Conservation (phyloP, 306 rosid species). For the Cucurbita moschata region DNA sequence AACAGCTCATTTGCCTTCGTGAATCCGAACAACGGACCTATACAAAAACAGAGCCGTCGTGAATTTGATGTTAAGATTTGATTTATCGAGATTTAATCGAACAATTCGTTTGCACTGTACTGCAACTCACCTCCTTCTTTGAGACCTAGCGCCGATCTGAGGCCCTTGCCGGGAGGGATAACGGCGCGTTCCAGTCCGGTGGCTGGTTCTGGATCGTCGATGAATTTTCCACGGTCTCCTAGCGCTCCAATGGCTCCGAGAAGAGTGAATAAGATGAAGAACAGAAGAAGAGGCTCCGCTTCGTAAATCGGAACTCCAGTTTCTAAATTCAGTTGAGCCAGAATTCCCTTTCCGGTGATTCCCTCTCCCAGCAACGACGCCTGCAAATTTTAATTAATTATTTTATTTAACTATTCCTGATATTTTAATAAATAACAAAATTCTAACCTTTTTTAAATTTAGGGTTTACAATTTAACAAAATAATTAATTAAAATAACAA, state of each 20-base stretch:
- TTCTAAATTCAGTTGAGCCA: conserved; percentile 72
- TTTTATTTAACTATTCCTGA: no score
- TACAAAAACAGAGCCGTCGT: background rate
- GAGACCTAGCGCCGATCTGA: conserved; percentile 68
- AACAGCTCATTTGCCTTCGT: conserved; percentile 85
- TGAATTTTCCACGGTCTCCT: conserved; percentile 85
- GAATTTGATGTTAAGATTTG: background rate
- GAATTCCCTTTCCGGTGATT: conserved; percentile 88
- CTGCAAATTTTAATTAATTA: conserved; percentile 16
- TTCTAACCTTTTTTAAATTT: no score
- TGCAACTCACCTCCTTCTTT: conserved; percentile 48
- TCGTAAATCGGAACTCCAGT: conserved; percentile 91
- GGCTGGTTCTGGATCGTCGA: conserved; percentile 39
- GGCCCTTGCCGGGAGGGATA: conserved; percentile 59
- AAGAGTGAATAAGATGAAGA: conserved; percentile 84
- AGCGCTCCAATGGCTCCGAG: conserved; percentile 98
- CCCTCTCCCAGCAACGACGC: conserved; percentile 88
- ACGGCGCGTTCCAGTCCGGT: conserved; percentile 51
- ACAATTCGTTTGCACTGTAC: background rate
- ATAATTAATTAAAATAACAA: no score
- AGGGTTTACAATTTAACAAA: no score
- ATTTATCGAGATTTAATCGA: background rate
- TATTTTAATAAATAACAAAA: no score
- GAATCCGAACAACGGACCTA: conserved; percentile 93
- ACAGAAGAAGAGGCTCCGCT: conserved; percentile 92